Base-by-base conservation (phyloP, 768 basidiomycete genomes). In the Boletus speciosus region DNA sequence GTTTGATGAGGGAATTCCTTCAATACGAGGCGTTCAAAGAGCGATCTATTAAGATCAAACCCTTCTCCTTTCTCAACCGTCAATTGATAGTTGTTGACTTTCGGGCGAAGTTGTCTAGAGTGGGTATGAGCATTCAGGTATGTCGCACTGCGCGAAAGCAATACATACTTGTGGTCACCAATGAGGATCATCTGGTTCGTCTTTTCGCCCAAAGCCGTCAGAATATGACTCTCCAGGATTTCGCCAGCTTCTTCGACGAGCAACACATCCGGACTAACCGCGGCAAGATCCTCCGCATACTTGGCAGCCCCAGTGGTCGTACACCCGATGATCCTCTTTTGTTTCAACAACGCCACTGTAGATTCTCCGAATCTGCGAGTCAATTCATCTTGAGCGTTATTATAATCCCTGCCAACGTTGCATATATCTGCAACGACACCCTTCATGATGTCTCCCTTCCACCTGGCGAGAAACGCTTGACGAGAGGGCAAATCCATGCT, bases 161-260 rank as follows among this genome's bases (percentile, higher is more conserved):
- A 11, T 4, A 49, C 61, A 8, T 68, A 88, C 86, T 88, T 82
- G 65, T 88, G 86, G 59, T 88, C 86, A 0, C 86, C 86, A 25
- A 88, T 88, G 16, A 88, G 72, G 53, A 88, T 80, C 49, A 88
- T 64, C 31, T 86, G 84, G 6, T 73, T 67, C 1, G 78, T 80
- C 1, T 71, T 57, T 9, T 56, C 53, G 0, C 78, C 75, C n/a
- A 88, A 65, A 0, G 86, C 78, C 0, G 84, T 85, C 44, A 88
- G 56, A 27, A 86, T 69, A 58, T 88, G 86, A 52, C 82, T 83
- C 64, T 88, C 84, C 14, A 88, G 60, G 37, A 88, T 87, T 60
- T 88, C 86, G 6, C 86, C 86, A 0, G 86, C 86, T 66, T 88
- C 86, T 63, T 88, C 86, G 1, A 88, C 83, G 1, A 88, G 69